These are phyloP conservation scores for Biscogniauxia mediterranea DNA, from an alignment of 2,329 filamentous ascomycete genomes.

Conservation along the genomic window DNA sequence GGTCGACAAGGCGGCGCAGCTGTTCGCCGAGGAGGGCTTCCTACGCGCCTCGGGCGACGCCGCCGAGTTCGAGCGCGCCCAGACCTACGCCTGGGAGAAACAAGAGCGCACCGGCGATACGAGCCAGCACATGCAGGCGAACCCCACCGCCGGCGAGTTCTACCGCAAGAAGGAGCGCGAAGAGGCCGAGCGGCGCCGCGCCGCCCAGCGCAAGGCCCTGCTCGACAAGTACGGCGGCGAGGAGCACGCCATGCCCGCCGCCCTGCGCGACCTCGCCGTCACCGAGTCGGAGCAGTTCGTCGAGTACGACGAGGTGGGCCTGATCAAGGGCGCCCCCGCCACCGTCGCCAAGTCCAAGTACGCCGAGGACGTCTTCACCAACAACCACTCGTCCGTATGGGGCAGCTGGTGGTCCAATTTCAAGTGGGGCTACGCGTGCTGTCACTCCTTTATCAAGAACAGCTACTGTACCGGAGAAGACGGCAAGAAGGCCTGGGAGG, in stretches of 20 bases:
- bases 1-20: constrained; percentile 72
- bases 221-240: constrained; percentile 79
- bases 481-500: constrained; percentile 77
- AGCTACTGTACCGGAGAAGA: constrained; percentile 95
- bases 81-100: constrained; percentile 90
- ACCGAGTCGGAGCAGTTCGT: constrained; percentile 83
- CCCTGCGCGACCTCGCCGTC: constrained; percentile 65
- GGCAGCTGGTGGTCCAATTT: constrained; percentile 98
- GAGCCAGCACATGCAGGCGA: constrained; percentile 87
- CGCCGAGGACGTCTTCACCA: constrained; percentile 77
- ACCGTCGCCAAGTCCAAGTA: constrained; percentile 85
- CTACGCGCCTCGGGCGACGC: constrained; percentile 87
- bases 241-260: constrained; percentile 56
- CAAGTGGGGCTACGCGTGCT: constrained; percentile 94
- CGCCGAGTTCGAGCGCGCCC: constrained; percentile 85
- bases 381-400: constrained; percentile 93
- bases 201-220: constrained; percentile 67
- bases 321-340: constrained; percentile 83
- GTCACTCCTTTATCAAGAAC: constrained; percentile 90
- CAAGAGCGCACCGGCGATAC: constrained; percentile 80
- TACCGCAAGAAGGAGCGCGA: constrained; percentile 76
- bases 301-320: constrained; percentile 89
- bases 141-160: constrained; percentile 89
- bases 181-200: constrained; percentile 67
- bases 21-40: constrained; percentile 93